Evolutionary conservation across 306 rosid species (phyloP).

Genomic region (Medicago lupulina): DNA sequence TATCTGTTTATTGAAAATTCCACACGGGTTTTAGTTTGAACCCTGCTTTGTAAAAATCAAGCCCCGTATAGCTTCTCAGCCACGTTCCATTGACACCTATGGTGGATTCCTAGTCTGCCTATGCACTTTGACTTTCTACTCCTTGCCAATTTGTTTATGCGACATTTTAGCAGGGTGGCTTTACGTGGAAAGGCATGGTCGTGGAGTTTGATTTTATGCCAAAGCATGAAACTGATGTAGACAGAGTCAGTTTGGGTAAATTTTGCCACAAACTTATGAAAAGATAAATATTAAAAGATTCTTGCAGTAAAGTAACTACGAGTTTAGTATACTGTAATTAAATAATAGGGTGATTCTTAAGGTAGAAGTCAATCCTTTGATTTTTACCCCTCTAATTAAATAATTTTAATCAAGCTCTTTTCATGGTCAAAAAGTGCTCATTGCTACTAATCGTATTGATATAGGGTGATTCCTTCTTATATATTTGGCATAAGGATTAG

Average conservation of each 20-base stretch:
- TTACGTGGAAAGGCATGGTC: background rate
- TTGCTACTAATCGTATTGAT: background rate
- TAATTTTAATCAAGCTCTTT: too few species aligned
- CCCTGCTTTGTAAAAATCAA: too few species aligned
- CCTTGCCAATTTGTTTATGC: slow-evolving; percentile 9
- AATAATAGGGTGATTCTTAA: background rate
- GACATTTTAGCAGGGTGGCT: background rate
- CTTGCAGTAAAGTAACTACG: background rate
- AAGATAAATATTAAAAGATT: too few species aligned
- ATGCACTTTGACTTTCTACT: background rate
- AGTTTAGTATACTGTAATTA: background rate
- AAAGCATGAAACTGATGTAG: background rate
- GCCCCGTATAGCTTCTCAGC: too few species aligned
- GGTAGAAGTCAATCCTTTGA: too few species aligned
- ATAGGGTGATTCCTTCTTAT: background rate
- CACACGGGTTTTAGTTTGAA: too few species aligned
- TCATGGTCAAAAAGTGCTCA: background rate
- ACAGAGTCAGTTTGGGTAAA: background rate
- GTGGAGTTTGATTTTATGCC: slow-evolving; percentile 23
- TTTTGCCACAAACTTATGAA: too few species aligned
- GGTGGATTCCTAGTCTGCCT: background rate
- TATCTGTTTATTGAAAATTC: too few species aligned
- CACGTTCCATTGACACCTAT: background rate
- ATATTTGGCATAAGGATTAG: slow-evolving; percentile 28
- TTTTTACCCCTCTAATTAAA: too few species aligned